Conservation (phyloP, 441 rosid genomes). For the Croton setiger region DNA sequence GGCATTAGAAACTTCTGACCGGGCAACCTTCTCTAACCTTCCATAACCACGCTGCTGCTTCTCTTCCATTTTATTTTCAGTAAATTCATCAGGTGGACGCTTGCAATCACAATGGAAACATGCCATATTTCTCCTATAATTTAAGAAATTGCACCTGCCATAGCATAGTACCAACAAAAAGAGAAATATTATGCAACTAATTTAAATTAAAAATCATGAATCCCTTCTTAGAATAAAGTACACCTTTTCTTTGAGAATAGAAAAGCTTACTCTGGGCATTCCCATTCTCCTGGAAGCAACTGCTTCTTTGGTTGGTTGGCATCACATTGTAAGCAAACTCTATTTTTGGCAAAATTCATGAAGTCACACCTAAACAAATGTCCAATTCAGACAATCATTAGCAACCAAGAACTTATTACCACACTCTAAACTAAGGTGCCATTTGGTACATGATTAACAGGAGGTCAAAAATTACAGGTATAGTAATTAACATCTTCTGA, state of each 20-base stretch:
- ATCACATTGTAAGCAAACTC: constrained; percentile 90
- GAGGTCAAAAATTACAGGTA: too few relatives aligned
- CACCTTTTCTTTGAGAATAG: constrained; percentile 1
- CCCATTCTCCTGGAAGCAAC: constrained; percentile 99
- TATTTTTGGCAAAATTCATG: constrained; percentile 94
- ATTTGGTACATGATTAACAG: too few relatives aligned
- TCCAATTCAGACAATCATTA: constrained; percentile 6
- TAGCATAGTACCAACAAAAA: constrained; percentile 23
- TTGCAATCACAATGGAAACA: constrained; percentile 97
- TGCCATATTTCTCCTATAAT: constrained; percentile 81
- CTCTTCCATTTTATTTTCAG: constrained; percentile 57
- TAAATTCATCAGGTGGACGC: constrained; percentile 78
- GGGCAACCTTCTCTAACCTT: constrained; percentile 41
- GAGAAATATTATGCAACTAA: background rate
- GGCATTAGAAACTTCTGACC: constrained; percentile 69
- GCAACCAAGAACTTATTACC: too few relatives aligned
- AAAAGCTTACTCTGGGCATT: constrained; percentile 87
- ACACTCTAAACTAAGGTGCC: too few relatives aligned
- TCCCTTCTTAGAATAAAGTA: background rate
- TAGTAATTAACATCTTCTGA: too few relatives aligned
- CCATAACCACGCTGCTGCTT: constrained; percentile 37
- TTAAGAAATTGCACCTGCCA: constrained; percentile 93
- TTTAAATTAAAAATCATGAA: background rate
- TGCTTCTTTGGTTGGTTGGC: constrained; percentile 95
- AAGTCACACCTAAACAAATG: constrained; percentile 79